A percentile compares a stretch with the other conserved stretches of the same genome.
Conservation (phyloP, 176 grass and related monocot species). For the Phragmites australis region DNA sequence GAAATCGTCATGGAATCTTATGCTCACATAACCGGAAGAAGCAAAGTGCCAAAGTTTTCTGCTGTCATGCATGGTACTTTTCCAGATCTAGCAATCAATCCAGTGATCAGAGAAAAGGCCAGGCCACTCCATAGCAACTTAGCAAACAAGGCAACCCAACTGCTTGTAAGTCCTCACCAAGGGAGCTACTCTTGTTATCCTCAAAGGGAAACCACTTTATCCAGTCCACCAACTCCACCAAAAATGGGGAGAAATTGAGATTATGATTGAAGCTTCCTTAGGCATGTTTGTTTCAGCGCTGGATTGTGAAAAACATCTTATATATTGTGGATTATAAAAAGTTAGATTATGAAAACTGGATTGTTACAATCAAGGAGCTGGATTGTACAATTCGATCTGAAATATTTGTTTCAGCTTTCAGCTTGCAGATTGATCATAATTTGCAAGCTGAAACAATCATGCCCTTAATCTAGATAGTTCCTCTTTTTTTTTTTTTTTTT, state of each 20-base stretch:
- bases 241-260: not conserved
- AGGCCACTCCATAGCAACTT: not conserved
- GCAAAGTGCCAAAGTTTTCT: not conserved
- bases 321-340: too few species aligned
- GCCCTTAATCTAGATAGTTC: not conserved
- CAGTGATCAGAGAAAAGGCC: not conserved
- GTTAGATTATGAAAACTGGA: too few species aligned
- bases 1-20: not conserved
- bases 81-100: conserved; percentile 36
- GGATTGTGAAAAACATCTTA: too few species aligned
- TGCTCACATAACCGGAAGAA: conserved; percentile 10
- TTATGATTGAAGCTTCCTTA: not conserved
- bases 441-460: too few species aligned
- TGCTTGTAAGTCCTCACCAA: not conserved
- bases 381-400: too few species aligned
- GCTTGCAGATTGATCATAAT: too few species aligned
- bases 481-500: too few species aligned
- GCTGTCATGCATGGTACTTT: not conserved
- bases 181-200: not conserved
- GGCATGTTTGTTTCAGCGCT: too few species aligned
- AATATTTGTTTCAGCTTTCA: too few species aligned
- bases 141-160: not conserved
- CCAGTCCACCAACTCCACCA: conserved; percentile 11
- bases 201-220: not conserved
- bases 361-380: too few species aligned